These are phyloP conservation scores for Poa pratensis DNA, from an alignment of 176 grass and related monocot species.

Conservation along the genomic window DNA sequence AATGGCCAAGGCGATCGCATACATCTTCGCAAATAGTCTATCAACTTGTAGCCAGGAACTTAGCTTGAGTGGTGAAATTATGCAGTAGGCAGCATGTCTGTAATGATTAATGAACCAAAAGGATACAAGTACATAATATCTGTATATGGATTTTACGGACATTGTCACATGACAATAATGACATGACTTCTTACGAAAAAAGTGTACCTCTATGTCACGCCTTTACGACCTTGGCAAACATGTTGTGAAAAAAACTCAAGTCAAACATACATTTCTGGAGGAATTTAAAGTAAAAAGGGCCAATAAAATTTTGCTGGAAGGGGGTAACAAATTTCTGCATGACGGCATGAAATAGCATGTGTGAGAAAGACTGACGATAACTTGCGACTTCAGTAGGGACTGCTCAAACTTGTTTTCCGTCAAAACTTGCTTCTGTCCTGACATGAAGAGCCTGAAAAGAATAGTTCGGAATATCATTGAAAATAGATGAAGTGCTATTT, in stretches of 20 bases:
- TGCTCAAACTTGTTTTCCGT: neutral
- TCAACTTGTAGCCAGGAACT: constrained; percentile 45
- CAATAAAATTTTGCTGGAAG: neutral
- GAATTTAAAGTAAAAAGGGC: neutral
- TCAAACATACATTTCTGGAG: neutral
- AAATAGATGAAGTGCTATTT: constrained; percentile 1
- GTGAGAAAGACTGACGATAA: neutral
- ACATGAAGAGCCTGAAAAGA: neutral
- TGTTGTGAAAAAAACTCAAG: neutral
- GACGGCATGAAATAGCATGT: neutral
- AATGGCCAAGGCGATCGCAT: constrained; percentile 44
- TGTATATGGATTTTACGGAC: neutral
- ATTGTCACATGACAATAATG: constrained; percentile 6
- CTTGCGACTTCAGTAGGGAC: neutral
- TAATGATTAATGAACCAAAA: neutral
- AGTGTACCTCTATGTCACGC: neutral
- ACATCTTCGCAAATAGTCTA: constrained; percentile 43
- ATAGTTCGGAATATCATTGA: neutral
- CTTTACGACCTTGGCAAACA: neutral
- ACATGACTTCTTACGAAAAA: neutral
- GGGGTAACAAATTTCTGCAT: neutral
- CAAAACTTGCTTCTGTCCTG: neutral
- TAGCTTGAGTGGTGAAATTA: constrained; percentile 25
- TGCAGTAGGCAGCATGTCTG: constrained; percentile 3
- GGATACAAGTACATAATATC: neutral